Evolutionary conservation across 1,139 yeast genomes (phyloP).

Genomic region (Taphrina confusa): DNA sequence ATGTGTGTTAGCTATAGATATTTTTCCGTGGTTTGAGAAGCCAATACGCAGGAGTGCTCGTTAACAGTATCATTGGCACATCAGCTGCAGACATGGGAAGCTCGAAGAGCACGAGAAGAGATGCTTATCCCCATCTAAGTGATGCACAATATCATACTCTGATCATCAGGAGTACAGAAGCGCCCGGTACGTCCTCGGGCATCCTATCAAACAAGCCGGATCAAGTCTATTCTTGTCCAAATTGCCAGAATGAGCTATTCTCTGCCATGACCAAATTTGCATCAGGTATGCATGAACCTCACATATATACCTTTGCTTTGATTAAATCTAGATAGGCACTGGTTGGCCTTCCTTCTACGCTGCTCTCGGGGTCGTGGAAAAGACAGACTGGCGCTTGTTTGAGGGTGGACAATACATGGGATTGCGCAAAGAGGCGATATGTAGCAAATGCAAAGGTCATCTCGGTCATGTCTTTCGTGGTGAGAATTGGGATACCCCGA

Average conservation of each 20-base stretch:
- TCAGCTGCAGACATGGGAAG: too few relatives aligned
- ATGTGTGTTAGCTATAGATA: too few relatives aligned
- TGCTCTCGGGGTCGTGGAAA: not conserved
- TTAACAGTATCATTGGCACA: too few relatives aligned
- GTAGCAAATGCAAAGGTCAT: constrained; percentile 89
- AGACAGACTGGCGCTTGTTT: constrained; percentile 13
- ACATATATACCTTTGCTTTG: not conserved
- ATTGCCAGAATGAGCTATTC: constrained; percentile 9
- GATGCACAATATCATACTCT: constrained; percentile 12
- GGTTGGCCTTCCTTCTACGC: constrained; percentile 31
- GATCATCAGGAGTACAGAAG: constrained; percentile 16
- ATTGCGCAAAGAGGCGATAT: constrained; percentile 71
- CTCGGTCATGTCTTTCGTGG: constrained; percentile 92
- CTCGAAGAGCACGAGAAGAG: too few relatives aligned
- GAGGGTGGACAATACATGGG: constrained; percentile 14
- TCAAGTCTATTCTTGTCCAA: constrained; percentile 7
- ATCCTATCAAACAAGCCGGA: not conserved
- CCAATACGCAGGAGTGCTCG: too few relatives aligned
- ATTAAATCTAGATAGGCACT: not conserved
- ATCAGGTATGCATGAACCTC: constrained; percentile 13
- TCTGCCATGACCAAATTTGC: not conserved
- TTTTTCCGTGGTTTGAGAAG: too few relatives aligned
- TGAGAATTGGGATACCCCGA: constrained; percentile 89
- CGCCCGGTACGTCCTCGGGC: constrained; percentile 17
- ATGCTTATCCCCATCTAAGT: constrained; percentile 3